Evolutionary conservation across 192 early-diverging fungal genomes (phyloP).

Genomic region (Backusella sp.): DNA sequence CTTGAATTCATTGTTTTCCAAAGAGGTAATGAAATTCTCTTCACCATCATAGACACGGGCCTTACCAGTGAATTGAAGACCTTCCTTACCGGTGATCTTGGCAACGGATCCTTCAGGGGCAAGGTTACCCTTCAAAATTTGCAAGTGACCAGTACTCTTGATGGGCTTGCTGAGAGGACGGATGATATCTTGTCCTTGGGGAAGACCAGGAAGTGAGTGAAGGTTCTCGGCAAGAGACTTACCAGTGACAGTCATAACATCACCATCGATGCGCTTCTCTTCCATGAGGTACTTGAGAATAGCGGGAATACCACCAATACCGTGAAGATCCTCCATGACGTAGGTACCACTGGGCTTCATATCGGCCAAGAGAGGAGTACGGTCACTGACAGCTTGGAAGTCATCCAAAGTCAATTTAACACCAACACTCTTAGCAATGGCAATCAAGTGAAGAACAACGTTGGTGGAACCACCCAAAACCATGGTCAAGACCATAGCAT

Average conservation of each 20-base stretch:
- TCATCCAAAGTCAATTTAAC: slow-evolving; percentile 89
- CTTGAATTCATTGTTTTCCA: slow-evolving; percentile 84
- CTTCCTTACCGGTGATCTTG: slow-evolving; percentile 99
- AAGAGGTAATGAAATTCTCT: slow-evolving; percentile 84
- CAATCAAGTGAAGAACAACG: slow-evolving; percentile 93
- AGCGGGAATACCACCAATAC: slow-evolving; percentile 91
- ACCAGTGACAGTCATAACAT: slow-evolving; percentile 94
- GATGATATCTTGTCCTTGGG: slow-evolving; percentile 86
- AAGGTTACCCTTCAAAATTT: slow-evolving; percentile 91
- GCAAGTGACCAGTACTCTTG: slow-evolving; percentile 93
- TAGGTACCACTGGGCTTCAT: slow-evolving; percentile 98
- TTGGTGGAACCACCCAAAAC: slow-evolving; percentile 96
- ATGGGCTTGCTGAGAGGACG: slow-evolving; percentile 80
- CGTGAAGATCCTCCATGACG: slow-evolving; percentile 96
- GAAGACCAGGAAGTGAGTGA: slow-evolving; percentile 68
- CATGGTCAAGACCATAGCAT: slow-evolving; percentile 93
- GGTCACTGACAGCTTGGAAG: slow-evolving; percentile 90
- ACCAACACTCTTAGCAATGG: slow-evolving; percentile 77
- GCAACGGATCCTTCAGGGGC: slow-evolving; percentile 96
- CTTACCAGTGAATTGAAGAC: slow-evolving; percentile 81
- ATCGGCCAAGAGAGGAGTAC: slow-evolving; percentile 94
- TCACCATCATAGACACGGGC: slow-evolving; percentile 94
- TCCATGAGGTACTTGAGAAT: slow-evolving; percentile 92
- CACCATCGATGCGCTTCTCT: slow-evolving; percentile 84
- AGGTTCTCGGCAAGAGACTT: slow-evolving; percentile 97